Base-by-base conservation (phyloP, 495 filamentous ascomycete species). In the Alectoria sarmentosa region DNA sequence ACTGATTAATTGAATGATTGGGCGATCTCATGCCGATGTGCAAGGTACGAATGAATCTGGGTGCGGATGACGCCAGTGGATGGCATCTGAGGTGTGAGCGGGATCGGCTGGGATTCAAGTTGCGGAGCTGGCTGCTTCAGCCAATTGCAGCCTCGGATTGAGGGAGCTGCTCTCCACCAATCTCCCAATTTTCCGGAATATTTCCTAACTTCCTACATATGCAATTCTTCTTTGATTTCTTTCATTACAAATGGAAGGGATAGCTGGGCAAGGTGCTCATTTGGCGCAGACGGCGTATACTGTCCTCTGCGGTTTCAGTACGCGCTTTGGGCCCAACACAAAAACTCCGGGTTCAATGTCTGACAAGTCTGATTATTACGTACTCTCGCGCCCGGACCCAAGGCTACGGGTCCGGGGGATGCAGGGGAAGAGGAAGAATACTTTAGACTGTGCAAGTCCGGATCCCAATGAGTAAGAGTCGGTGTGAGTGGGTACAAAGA, bases 1-100 rank as follows among this genome's bases (percentile, higher is more conserved):
- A n/a, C n/a, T n/a, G n/a, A n/a, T n/a, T 60, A 56, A 65, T 52
- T 60, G 63, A 65, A 34, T 34, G 63, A 55, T 17, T 15, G 14
- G 42, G 37, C 55, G 30, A 60, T 49, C 55, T 14, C 7, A 37
- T 37, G 26, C 41, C 49, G 26, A 6, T 28, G 63, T 65, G 63
- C 56, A 62, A 54, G 60, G 44, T 62, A 54, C 60, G 1, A 28
- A 49, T 15, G 36, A n/a, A 37, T 37, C 7, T 28, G 23, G 46
- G 28, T 49, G 28, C 7, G 49, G 23, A 54, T 32, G 49, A 54
- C 28, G 28, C n/a, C n/a, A n/a, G n/a, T n/a, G n/a, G n/a, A n/a
- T n/a, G n/a, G n/a, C n/a, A n/a, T n/a, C n/a, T n/a, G n/a, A n/a
- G n/a, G n/a, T 10, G 13, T 30, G 14, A 5, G 26, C 11, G 14